Conservation (phyloP, 495 filamentous ascomycete species). For the Penicillium cataractarum region DNA sequence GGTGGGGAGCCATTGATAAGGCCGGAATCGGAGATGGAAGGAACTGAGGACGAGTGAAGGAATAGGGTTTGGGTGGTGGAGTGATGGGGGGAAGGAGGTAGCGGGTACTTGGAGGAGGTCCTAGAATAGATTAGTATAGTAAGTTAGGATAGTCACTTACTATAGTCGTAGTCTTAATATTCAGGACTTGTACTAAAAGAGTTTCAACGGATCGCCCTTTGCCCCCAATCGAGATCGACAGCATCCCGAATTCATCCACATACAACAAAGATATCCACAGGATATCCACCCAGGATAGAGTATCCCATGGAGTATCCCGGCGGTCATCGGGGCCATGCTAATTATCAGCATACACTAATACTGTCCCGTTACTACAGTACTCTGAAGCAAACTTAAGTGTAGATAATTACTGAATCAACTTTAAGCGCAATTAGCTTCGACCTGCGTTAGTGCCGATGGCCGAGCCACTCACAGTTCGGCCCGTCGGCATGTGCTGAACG, state of each 20-base stretch:
- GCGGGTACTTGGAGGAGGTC: not conserved
- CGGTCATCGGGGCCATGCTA: not conserved
- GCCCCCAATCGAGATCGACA: conserved; percentile 10
- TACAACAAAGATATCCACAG: not conserved
- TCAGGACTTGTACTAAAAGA: too few relatives aligned
- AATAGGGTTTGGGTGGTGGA: not conserved
- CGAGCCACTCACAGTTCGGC: conserved; percentile 24
- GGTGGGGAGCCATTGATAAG: conserved; percentile 27
- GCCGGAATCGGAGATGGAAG: conserved; percentile 11
- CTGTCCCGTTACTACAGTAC: too few relatives aligned
- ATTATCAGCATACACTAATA: too few relatives aligned
- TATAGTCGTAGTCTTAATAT: too few relatives aligned
- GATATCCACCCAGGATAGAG: not conserved
- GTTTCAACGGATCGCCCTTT: not conserved
- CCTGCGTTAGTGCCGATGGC: conserved; percentile 10
- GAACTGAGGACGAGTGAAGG: not conserved
- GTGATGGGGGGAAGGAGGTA: not conserved
- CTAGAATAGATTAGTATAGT: not conserved
- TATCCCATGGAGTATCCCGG: too few relatives aligned
- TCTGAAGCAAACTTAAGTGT: too few relatives aligned
- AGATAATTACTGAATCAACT: conserved; percentile 28
- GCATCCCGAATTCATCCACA: conserved; percentile 5
- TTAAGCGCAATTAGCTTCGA: conserved; percentile 33
- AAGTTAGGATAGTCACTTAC: too few relatives aligned
- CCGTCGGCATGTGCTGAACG: conserved; percentile 22